Evolutionary conservation across 306 rosid genomes (phyloP).

Genomic region (Cicer pinnatifidum): DNA sequence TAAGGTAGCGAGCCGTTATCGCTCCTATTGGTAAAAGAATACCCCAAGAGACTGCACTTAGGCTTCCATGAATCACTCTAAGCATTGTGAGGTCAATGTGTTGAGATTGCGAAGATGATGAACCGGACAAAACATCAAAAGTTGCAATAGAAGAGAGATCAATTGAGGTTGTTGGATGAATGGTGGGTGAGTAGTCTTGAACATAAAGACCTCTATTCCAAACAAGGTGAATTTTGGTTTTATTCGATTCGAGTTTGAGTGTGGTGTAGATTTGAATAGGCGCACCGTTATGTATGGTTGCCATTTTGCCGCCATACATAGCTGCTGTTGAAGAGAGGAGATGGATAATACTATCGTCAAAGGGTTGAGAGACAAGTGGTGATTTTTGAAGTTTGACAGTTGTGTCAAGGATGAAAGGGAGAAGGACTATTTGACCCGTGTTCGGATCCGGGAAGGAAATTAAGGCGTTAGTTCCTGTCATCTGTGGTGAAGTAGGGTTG

Average conservation of each 20-base stretch:
- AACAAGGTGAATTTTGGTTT: conserved; percentile 66
- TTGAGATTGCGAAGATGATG: conserved; percentile 55
- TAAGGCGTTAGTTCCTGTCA: conserved; percentile 83
- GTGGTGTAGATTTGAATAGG: conserved; percentile 71
- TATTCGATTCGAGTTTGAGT: conserved; percentile 62
- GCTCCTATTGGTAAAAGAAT: conserved; percentile 76
- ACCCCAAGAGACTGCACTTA: conserved; percentile 87
- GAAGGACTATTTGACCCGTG: conserved; percentile 72
- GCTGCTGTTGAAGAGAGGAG: conserved; percentile 71
- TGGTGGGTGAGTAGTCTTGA: conserved; percentile 94
- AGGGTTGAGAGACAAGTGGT: conserved; percentile 82
- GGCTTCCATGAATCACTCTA: conserved; percentile 60
- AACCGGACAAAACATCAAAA: conserved; percentile 72
- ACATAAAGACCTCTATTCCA: conserved; percentile 97
- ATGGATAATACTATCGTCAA: conserved; percentile 55
- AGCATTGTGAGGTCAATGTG: conserved; percentile 46
- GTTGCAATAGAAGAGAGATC: conserved; percentile 78
- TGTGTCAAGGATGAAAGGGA: conserved; percentile 78
- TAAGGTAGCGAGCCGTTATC: conserved; percentile 74
- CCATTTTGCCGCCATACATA: conserved; percentile 75
- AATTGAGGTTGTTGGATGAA: conserved; percentile 78
- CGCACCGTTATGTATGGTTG: conserved; percentile 78
- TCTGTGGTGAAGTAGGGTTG: conserved; percentile 74
- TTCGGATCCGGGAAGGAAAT: conserved; percentile 84
- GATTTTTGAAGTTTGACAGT: conserved; percentile 75